phyloP scores from a whole-genome alignment of 2,329 filamentous ascomycete genomes.

The Cytospora piceae region DNA sequence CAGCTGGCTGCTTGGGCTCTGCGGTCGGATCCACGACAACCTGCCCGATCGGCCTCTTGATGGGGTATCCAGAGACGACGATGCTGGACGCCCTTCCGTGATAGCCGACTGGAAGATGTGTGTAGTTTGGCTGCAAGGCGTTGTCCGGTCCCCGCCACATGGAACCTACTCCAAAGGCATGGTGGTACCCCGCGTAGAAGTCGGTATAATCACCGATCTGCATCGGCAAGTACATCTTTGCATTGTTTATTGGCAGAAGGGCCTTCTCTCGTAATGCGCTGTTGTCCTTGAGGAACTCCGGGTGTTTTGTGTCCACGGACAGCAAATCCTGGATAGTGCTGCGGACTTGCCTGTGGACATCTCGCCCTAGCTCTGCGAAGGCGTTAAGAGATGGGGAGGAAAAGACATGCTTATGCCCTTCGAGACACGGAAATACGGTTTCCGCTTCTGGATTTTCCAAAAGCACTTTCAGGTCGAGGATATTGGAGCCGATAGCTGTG shows the following conservation, averaged over 20 bases:
- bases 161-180: conserved; percentile 69
- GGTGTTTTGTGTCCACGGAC: conserved; percentile 59
- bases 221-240: conserved; percentile 73
- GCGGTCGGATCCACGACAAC: conserved; percentile 67
- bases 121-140: conserved; percentile 81
- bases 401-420: conserved; percentile 33
- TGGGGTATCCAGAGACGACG: conserved; percentile 72
- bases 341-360: conserved; percentile 70
- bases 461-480: conserved; percentile 68
- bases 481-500: conserved; percentile 70
- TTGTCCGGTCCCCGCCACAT: conserved; percentile 75
- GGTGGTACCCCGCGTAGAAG: conserved; percentile 81
- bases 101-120: conserved; percentile 79
- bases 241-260: conserved; percentile 61
- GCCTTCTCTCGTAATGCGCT: conserved; percentile 57
- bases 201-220: conserved; percentile 83
- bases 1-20: conserved; percentile 64
- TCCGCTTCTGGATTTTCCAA: conserved; percentile 62
- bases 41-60: conserved; percentile 76
- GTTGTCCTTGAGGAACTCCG: conserved; percentile 67
- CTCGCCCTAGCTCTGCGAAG: conserved; percentile 73
- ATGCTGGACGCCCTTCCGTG: conserved; percentile 78
- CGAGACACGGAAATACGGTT: conserved; percentile 32
- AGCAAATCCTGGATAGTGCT: conserved; percentile 71
- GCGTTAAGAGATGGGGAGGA: conserved; percentile 46